These are phyloP conservation scores for Trichosanthes cucumerina DNA, from an alignment of 306 rosid species.

Conservation along the genomic window DNA sequence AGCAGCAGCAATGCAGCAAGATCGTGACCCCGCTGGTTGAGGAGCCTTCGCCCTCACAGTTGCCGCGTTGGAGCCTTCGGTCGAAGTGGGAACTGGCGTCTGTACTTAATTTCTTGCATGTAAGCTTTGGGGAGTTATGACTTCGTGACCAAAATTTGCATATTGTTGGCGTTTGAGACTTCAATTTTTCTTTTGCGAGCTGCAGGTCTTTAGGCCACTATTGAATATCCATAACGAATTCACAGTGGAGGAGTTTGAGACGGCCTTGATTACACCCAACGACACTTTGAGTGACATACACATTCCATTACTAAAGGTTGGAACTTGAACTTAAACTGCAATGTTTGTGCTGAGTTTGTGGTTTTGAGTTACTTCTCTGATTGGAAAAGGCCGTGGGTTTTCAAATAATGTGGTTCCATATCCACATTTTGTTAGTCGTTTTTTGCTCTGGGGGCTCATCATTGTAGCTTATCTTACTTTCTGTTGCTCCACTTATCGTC, in stretches of 20 bases:
- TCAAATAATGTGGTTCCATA: background rate
- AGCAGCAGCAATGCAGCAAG: conserved; percentile 60
- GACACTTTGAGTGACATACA: conserved; percentile 88
- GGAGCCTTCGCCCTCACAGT: conserved; percentile 62
- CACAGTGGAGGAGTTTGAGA: conserved; percentile 93
- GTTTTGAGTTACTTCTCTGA: conserved; percentile 2
- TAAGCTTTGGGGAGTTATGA: conserved; percentile 28
- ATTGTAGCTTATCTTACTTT: background rate
- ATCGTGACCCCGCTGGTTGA: conserved; percentile 71
- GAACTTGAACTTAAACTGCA: conserved; percentile 18
- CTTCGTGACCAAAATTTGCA: conserved; percentile 22
- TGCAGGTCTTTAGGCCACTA: conserved; percentile 77
- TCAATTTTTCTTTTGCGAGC: conserved; percentile 7
- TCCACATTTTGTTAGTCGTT: background rate
- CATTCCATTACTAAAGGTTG: conserved; percentile 92
- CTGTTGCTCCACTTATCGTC: background rate
- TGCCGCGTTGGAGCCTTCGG: conserved; percentile 83
- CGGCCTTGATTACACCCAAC: conserved; percentile 82
- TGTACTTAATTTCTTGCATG: conserved; percentile 81
- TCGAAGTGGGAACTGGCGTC: conserved; percentile 98
- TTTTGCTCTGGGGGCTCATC: background rate
- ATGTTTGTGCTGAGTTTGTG: conserved; percentile 9
- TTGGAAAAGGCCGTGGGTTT: conserved; percentile 12
- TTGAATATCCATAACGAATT: conserved; percentile 73
- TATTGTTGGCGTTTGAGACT: conserved; percentile 22